Conservation (phyloP, 164 flowering plant species). For the Nymphaea thermarum region DNA sequence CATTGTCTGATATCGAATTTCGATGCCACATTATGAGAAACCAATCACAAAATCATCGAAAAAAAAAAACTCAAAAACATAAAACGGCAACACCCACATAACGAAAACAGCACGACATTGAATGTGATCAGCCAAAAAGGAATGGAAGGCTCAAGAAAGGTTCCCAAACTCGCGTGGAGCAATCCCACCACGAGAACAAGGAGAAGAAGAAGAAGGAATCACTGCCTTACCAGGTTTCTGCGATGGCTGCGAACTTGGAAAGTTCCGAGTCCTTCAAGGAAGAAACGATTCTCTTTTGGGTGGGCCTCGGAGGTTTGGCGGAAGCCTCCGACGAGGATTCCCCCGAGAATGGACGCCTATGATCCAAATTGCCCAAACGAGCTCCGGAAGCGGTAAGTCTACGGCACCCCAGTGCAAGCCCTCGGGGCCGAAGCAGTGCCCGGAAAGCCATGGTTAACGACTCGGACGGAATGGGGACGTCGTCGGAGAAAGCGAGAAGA, state of each 20-base stretch:
- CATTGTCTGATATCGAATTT: too few relatives aligned
- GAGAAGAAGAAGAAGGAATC: not conserved
- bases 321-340: not conserved
- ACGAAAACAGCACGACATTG: not conserved
- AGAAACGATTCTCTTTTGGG: conserved; percentile 10
- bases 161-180: not conserved
- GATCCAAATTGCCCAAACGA: too few relatives aligned
- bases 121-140: not conserved
- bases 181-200: not conserved
- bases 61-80: not conserved
- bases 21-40: not conserved
- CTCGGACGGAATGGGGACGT: not conserved
- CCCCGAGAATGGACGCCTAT: not conserved
- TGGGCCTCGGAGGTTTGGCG: not conserved
- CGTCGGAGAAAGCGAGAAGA: not conserved
- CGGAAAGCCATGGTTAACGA: not conserved
- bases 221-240: conserved; percentile 61
- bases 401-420: not conserved
- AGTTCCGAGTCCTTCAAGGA: conserved; percentile 64
- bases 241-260: conserved; percentile 72
- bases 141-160: not conserved
- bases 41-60: not conserved
- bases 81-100: not conserved
- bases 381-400: not conserved
- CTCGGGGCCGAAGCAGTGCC: not conserved